phyloP scores from a whole-genome alignment of 2,329 filamentous ascomycete species.

The Calonectria pseudoreteaudii region DNA sequence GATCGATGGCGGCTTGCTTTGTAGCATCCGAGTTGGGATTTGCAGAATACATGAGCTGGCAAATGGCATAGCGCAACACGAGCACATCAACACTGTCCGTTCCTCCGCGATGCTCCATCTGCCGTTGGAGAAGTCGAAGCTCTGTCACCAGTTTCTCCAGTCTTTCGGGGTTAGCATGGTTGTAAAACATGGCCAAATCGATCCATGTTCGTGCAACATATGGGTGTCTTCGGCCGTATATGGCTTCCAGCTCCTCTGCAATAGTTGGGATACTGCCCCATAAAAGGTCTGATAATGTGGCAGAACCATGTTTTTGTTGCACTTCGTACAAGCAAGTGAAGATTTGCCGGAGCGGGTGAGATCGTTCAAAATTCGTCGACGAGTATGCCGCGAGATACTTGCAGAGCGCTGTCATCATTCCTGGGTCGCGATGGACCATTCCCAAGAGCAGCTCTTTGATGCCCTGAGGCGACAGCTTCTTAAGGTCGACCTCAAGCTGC shows the following conservation, averaged over 20 bases:
- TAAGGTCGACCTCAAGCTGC: conserved; percentile 56
- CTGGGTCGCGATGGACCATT: conserved; percentile 58
- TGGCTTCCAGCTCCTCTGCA: conserved; percentile 58
- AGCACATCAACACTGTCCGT: conserved; percentile 50
- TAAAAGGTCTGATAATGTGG: conserved; percentile 56
- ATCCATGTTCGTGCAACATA: conserved; percentile 57
- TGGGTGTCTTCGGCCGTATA: conserved; percentile 56
- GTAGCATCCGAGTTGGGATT: conserved; percentile 49
- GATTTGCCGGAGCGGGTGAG: conserved; percentile 57
- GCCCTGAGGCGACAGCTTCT: conserved; percentile 56
- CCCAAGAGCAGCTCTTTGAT: conserved; percentile 57
- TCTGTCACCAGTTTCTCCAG: conserved; percentile 52
- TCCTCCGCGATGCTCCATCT: conserved; percentile 51
- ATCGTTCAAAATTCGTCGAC: conserved; percentile 56
- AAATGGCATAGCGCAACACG: conserved; percentile 54
- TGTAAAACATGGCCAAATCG: conserved; percentile 55
- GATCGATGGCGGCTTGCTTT: conserved; percentile 51
- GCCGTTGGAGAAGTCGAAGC: conserved; percentile 49
- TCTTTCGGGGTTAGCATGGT: conserved; percentile 50
- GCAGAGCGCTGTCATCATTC: conserved; percentile 59
- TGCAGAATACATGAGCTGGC: conserved; percentile 53
- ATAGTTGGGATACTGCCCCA: conserved; percentile 56
- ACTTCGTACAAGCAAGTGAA: conserved; percentile 58
- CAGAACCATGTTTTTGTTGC: conserved; percentile 58
- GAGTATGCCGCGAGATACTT: conserved; percentile 59